These are phyloP conservation scores for peach (Prunus persica) DNA, from an alignment of 306 rosid species.

Conservation along the genomic window Prunus_persica_NCBIv2 NC_034012.1:1498001-1498500, in stretches of 20 bases:
- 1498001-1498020: neutral
- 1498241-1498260: conserved; percentile 9
- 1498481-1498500: too few relatives aligned
- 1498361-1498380: neutral
- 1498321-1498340: neutral
- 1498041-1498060: neutral
- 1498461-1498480: too few relatives aligned
- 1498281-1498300: neutral
- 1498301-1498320: neutral
- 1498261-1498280: conserved; percentile 17
- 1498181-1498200: conserved; percentile 54
- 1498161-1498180: conserved; percentile 64
- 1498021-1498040: neutral
- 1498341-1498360: conserved; percentile 6
- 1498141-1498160: conserved; percentile 61
- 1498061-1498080: conserved; percentile 47
- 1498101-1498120: conserved; percentile 42
- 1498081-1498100: conserved; percentile 42
- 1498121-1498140: conserved; percentile 20
- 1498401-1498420: too few relatives aligned
- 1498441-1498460: too few relatives aligned
- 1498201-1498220: conserved; percentile 53
- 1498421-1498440: too few relatives aligned
- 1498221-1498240: conserved; percentile 50
- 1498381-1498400: neutral